phyloP scores from a whole-genome alignment of 768 basidiomycete species.

The Ephemerocybe angulata region DNA sequence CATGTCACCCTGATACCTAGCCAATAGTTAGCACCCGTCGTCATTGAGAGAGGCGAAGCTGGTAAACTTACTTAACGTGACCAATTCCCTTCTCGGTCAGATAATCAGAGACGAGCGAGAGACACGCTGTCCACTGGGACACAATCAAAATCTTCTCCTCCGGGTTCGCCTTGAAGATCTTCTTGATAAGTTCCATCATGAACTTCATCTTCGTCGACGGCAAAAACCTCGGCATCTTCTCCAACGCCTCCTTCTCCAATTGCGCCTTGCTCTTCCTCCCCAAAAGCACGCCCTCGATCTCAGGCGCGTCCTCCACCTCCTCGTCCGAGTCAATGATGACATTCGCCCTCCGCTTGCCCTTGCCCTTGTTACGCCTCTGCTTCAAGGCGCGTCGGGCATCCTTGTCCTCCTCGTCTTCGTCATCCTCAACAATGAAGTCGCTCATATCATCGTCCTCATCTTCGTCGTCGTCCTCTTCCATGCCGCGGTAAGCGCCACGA shows the following conservation, averaged over 20 bases:
- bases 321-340: conserved; percentile 46
- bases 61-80: conserved; percentile 49
- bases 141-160: conserved; percentile 68
- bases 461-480: background rate
- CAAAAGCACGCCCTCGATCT: conserved; percentile 41
- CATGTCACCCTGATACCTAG: conserved; percentile 63
- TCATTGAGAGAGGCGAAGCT: background rate
- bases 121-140: conserved; percentile 67
- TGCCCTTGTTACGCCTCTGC: conserved; percentile 25
- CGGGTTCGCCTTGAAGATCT: conserved; percentile 43
- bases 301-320: conserved; percentile 31
- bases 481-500: background rate
- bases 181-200: conserved; percentile 56
- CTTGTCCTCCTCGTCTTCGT: conserved; percentile 55
- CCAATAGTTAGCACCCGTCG: background rate
- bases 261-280: conserved; percentile 28
- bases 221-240: conserved; percentile 51
- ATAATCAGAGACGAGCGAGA: conserved; percentile 61
- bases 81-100: conserved; percentile 47
- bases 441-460: conserved; percentile 42
- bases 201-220: conserved; percentile 76
- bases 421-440: conserved; percentile 51
- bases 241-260: conserved; percentile 32
- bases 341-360: conserved; percentile 30
- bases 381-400: conserved; percentile 37